Conservation (phyloP, 2,329 filamentous ascomycete genomes). For the Alternaria gansuensis region DNA sequence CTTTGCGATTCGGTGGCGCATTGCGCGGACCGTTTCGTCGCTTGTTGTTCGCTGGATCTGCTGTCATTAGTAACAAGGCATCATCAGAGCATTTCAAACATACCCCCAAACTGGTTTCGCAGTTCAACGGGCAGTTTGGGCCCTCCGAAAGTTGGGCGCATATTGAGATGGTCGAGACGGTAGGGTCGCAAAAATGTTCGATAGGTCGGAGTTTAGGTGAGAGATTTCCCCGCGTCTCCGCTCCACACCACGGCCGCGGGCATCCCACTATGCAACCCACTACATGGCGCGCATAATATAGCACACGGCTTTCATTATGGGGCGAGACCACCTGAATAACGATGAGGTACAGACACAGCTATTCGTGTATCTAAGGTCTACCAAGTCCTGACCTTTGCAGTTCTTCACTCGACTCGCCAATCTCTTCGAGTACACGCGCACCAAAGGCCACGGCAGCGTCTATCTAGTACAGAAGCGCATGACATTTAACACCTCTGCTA, state of each 20-base stretch:
- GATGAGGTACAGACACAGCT: slow-evolving; percentile 62
- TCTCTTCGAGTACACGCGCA: slow-evolving; percentile 73
- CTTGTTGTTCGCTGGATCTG: slow-evolving; percentile 43
- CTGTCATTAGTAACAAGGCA: slow-evolving; percentile 13
- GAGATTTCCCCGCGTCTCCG: slow-evolving; percentile 33
- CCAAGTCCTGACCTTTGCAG: slow-evolving; percentile 54
- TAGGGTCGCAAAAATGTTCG: slow-evolving; percentile 44
- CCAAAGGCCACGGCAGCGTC: slow-evolving; percentile 76
- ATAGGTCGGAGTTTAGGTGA: slow-evolving; percentile 38
- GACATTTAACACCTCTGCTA: slow-evolving; percentile 55
- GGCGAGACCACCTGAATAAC: slow-evolving; percentile 65
- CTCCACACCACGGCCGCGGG: slow-evolving; percentile 29
- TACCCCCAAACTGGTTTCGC: slow-evolving; percentile 55
- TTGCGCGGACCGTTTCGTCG: slow-evolving; percentile 40
- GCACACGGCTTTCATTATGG: slow-evolving; percentile 52
- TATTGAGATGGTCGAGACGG: slow-evolving; percentile 34
- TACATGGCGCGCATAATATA: slow-evolving; percentile 35
- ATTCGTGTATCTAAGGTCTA: slow-evolving; percentile 36
- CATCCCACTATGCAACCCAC: slow-evolving; percentile 33
- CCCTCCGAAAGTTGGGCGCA: slow-evolving; percentile 52
- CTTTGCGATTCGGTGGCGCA: slow-evolving; percentile 63
- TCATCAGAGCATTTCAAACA: not conserved
- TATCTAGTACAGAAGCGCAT: slow-evolving; percentile 79
- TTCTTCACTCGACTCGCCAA: slow-evolving; percentile 75
- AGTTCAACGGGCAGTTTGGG: slow-evolving; percentile 59